Base-by-base conservation (phyloP, 805 yeast genomes). In the Helenozyma baotianmanensis region DNA sequence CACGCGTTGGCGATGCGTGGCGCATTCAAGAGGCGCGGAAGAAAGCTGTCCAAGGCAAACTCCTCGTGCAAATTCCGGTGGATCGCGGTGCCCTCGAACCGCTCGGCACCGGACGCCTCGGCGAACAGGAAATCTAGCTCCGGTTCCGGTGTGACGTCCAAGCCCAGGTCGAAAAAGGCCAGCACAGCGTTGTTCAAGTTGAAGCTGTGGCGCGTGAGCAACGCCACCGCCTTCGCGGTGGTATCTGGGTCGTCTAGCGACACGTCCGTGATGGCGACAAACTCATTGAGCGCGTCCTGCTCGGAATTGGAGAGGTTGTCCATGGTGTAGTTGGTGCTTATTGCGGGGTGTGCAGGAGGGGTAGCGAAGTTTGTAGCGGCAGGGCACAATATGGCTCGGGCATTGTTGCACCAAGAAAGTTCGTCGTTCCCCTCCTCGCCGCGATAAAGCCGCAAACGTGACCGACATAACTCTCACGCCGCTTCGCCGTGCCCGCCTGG, bases 101-200 rank as follows among this genome's bases (percentile, higher is more conserved):
- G 24, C 10, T 50, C 48, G 9, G 34, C 24, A 5, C 43, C 51
- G 6, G 45, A 23, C 6, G 27, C 27, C 9, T 19, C 16, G 7
- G 7, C 28, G 11, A 12, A n/a, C 10, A 18, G 26, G 2, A 22
- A 26, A 9, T 21, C 27, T 4, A 38, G 26, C n/a, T 36, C 36
- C 21, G 30, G 41, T 5, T 26, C 32, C 10, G 47, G 45, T n/a
- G n/a, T n/a, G n/a, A 50, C 25, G 2, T 55, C 60, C 35, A 65
- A 60, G n/a, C 68, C 67, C 4, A 46, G 35, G 45, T 82, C 89
- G 49, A 79, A 79, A 51, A 68, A 82, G 31, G 76, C 66, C 3
- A 80, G 70, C 21, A 80, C 55, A 1, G 87, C 76, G 26, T 70
- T 62, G 45, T 80, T 84, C 30, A 82, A 49, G 46, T 79, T 70